Conservation (phyloP, 2,329 filamentous ascomycete genomes). For the Orbilia quercus region DNA sequence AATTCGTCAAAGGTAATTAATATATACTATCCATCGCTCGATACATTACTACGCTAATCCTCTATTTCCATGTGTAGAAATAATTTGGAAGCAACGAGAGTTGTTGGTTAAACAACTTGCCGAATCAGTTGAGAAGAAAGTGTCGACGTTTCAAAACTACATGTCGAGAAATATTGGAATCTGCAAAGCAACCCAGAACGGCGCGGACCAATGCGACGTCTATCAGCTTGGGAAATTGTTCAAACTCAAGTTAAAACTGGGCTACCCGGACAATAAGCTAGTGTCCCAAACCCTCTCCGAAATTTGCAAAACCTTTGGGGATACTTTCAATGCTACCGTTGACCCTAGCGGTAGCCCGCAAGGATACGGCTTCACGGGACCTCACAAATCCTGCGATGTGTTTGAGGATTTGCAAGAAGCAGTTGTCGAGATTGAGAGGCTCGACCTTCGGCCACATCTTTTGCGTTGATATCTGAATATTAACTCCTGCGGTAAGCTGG, state of each 20-base stretch:
- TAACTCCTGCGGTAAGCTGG: too few relatives aligned
- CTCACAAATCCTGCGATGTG: slow-evolving; percentile 7
- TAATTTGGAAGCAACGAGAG: slow-evolving; percentile 7
- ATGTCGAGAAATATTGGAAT: slow-evolving; percentile 4
- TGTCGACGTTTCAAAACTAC: not conserved
- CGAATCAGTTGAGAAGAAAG: slow-evolving; percentile 1
- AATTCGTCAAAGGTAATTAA: slow-evolving; percentile 7
- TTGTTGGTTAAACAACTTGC: not conserved
- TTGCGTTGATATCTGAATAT: slow-evolving; percentile 1
- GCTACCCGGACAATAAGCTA: not conserved
- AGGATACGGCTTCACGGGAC: not conserved
- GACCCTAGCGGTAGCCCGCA: not conserved
- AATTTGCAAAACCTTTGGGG: slow-evolving; percentile 2
- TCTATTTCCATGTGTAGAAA: not conserved
- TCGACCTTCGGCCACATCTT: not conserved
- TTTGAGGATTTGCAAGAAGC: slow-evolving; percentile 24
- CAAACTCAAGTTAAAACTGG: slow-evolving; percentile 5
- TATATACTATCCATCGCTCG: too few relatives aligned
- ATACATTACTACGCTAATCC: not conserved
- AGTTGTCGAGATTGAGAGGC: not conserved
- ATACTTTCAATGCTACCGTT: not conserved
- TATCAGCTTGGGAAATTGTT: slow-evolving; percentile 23
- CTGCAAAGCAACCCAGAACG: not conserved
- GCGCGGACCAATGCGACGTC: slow-evolving; percentile 20
- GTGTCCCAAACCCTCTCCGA: not conserved